A percentile compares a stretch with the other conserved stretches of the same genome.
Conservation (phyloP, 495 filamentous ascomycete genomes). For the Podospora bellae-mahoneyi region DNA sequence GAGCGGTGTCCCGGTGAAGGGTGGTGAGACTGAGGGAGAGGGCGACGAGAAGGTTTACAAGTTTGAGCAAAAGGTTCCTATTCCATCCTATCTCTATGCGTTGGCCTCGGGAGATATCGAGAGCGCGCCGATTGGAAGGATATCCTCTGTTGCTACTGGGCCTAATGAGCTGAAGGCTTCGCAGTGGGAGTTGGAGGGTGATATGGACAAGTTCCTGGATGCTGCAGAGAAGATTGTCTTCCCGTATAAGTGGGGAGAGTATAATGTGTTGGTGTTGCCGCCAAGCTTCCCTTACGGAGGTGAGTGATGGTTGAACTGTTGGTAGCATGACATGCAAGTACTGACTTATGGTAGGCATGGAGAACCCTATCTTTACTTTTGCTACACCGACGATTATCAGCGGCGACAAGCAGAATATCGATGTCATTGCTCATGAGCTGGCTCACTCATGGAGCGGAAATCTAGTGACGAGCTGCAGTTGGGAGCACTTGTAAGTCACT, state of each 20-base stretch:
- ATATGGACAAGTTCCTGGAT: constrained; percentile 87
- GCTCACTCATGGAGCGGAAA: constrained; percentile 93
- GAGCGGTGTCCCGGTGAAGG: constrained; percentile 69
- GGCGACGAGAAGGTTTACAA: constrained; percentile 62
- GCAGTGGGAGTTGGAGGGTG: constrained; percentile 84
- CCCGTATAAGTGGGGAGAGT: constrained; percentile 88
- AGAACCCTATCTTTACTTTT: constrained; percentile 92
- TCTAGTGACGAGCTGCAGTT: constrained; percentile 81
- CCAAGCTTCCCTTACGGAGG: constrained; percentile 82
- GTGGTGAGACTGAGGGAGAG: constrained; percentile 38
- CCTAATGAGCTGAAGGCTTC: constrained; percentile 80
- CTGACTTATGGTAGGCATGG: constrained; percentile 61
- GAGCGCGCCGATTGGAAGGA: constrained; percentile 76
- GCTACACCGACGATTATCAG: constrained; percentile 89
- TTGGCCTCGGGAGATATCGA: constrained; percentile 86
- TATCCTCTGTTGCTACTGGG: constrained; percentile 77
- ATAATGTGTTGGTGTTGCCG: constrained; percentile 88
- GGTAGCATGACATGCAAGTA: background rate
- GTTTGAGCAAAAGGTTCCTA: constrained; percentile 85
- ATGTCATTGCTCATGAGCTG: constrained; percentile 95
- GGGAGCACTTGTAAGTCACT: constrained; percentile 77
- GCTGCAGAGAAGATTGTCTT: constrained; percentile 85
- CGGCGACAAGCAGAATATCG: constrained; percentile 88
- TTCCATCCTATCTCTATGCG: constrained; percentile 91
- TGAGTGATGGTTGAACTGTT: constrained; percentile 13